These are phyloP conservation scores for Leptographium lundbergii DNA, from an alignment of 2,329 filamentous ascomycete genomes.

Conservation along the genomic window DNA sequence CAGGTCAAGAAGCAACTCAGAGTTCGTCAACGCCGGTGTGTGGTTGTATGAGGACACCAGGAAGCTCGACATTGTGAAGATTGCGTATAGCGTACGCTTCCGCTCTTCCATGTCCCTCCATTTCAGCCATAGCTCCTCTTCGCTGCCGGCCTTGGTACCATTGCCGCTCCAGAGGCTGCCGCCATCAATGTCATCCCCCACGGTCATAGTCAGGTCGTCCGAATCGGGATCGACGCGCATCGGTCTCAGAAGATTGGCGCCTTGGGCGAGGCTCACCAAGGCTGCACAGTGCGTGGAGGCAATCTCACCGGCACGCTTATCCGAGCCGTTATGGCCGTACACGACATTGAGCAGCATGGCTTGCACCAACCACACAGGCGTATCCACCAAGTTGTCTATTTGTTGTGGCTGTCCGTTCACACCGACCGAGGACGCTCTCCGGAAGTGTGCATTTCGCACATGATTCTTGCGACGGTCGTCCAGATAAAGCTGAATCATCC, in stretches of 20 bases:
- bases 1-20: slow-evolving; percentile 77
- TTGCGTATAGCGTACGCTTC: slow-evolving; percentile 81
- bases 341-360: slow-evolving; percentile 94
- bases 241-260: slow-evolving; percentile 56
- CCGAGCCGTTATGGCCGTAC: slow-evolving; percentile 88
- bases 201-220: slow-evolving; percentile 41
- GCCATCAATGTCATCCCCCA: slow-evolving; percentile 35
- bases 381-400: slow-evolving; percentile 43
- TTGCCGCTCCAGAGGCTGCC: slow-evolving; percentile 26
- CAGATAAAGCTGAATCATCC: slow-evolving; percentile 85
- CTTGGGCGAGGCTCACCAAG: slow-evolving; percentile 78
- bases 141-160: slow-evolving; percentile 28
- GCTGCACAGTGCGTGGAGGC: slow-evolving; percentile 86
- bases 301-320: slow-evolving; percentile 82
- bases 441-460: slow-evolving; percentile 51
- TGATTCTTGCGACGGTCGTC: slow-evolving; percentile 84
- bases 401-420: slow-evolving; percentile 2
- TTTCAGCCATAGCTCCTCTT: slow-evolving; percentile 68
- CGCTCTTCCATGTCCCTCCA: slow-evolving; percentile 87
- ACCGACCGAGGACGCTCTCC: slow-evolving; percentile 34
- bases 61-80: slow-evolving; percentile 85
- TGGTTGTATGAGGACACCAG: slow-evolving; percentile 90
- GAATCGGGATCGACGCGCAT: slow-evolving; percentile 28
- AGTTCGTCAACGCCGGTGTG: slow-evolving; percentile 81
- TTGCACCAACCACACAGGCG: slow-evolving; percentile 89